Evolutionary conservation across 495 filamentous ascomycete genomes (phyloP).

Genomic region (Letharia columbiana): DNA sequence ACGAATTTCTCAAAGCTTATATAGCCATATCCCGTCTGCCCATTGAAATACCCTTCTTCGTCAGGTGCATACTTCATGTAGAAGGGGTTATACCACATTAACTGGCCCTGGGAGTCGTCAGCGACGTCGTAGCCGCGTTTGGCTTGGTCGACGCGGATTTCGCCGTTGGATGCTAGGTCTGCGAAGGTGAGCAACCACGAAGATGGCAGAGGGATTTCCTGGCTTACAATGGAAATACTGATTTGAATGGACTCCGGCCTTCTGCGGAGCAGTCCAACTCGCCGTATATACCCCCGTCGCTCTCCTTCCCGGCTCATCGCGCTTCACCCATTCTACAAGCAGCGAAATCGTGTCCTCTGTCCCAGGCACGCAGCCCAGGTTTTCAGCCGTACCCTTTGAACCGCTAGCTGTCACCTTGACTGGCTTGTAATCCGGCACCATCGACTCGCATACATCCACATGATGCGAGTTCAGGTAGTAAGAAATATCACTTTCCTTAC

Average conservation of each 20-base stretch:
- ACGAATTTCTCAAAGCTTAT: conserved; percentile 95
- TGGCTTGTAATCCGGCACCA: conserved; percentile 75
- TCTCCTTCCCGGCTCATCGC: conserved; percentile 51
- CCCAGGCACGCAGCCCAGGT: conserved; percentile 63
- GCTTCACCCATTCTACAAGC: conserved; percentile 78
- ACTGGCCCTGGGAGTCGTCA: conserved; percentile 57
- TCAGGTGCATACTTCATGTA: conserved; percentile 96
- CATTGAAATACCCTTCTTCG: conserved; percentile 87
- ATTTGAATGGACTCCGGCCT: conserved; percentile 84
- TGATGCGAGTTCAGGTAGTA: conserved; percentile 96
- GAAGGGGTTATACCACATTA: conserved; percentile 88
- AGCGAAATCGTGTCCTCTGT: conserved; percentile 93
- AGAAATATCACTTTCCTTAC: conserved; percentile 80
- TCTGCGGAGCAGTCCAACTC: conserved; percentile 88
- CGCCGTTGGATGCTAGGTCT: conserved; percentile 72
- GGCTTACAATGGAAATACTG: conserved; percentile 84
- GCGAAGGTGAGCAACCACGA: not conserved
- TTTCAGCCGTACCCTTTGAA: conserved; percentile 59
- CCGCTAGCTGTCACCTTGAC: conserved; percentile 71
- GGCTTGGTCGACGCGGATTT: conserved; percentile 85
- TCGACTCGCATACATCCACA: conserved; percentile 80
- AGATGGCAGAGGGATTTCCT: not conserved
- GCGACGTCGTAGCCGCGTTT: conserved; percentile 95
- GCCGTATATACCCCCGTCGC: conserved; percentile 92
- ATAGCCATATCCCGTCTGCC: conserved; percentile 88